Conservation (phyloP, 306 rosid genomes). For the Benincasa hispida region DNA sequence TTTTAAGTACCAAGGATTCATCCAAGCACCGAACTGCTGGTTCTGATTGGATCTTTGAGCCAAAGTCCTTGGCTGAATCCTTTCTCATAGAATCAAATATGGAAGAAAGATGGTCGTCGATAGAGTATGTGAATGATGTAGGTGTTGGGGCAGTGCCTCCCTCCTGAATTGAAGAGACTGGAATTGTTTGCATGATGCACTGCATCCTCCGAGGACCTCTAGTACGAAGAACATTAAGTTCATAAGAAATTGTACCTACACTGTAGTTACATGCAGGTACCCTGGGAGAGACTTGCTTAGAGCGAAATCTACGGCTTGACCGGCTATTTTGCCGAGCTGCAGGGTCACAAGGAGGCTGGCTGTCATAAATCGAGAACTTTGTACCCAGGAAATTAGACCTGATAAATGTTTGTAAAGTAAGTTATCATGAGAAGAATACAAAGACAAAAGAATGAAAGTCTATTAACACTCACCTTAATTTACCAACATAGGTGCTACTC, state of each 20-base stretch:
- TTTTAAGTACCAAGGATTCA: slow-evolving; percentile 47
- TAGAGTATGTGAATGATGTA: slow-evolving; percentile 34
- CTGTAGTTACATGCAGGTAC: slow-evolving; percentile 57
- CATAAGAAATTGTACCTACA: slow-evolving; percentile 45
- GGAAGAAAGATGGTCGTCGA: slow-evolving; percentile 31
- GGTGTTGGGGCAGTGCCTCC: slow-evolving; percentile 56
- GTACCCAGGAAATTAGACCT: slow-evolving; percentile 82
- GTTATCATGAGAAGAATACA: slow-evolving; percentile 4
- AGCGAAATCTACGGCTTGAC: slow-evolving; percentile 49
- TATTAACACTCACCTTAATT: slow-evolving; percentile 46
- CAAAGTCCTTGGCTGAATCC: slow-evolving; percentile 19
- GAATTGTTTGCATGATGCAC: slow-evolving; percentile 53
- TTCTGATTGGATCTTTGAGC: slow-evolving; percentile 25
- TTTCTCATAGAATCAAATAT: slow-evolving; percentile 29
- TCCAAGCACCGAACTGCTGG: slow-evolving; percentile 11
- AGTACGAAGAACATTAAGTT: slow-evolving; percentile 57
- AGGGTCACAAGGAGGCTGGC: slow-evolving; percentile 39
- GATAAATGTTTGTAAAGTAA: slow-evolving; percentile 21
- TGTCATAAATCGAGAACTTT: slow-evolving; percentile 57
- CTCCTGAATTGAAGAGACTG: slow-evolving; percentile 57
- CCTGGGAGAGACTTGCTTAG: slow-evolving; percentile 64
- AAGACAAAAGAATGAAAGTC: background rate
- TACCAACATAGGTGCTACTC: slow-evolving; percentile 54
- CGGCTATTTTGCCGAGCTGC: slow-evolving; percentile 20
- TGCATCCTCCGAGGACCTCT: slow-evolving; percentile 77